Conservation (phyloP, 495 filamentous ascomycete species). For the Neurospora africana region DNA sequence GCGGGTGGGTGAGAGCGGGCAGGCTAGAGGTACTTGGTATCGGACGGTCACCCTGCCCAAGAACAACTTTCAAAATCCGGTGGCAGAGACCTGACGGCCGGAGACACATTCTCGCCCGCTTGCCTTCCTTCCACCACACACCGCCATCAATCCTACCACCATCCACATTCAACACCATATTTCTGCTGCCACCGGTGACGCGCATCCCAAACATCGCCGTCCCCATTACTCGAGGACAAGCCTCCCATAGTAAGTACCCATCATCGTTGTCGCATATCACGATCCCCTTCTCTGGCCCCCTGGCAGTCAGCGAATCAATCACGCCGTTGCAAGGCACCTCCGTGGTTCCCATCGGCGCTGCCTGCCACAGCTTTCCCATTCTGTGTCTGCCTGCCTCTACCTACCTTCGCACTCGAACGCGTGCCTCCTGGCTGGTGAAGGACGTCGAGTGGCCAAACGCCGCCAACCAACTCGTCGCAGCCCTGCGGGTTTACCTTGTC, state of each 20-base stretch:
- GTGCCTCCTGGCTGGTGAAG: not conserved
- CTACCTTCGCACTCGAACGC: not conserved
- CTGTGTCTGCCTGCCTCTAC: not conserved
- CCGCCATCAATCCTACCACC: conserved; percentile 24
- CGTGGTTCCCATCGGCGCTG: not conserved
- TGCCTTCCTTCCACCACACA: conserved; percentile 14
- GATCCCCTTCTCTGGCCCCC: not conserved
- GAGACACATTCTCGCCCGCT: conserved; percentile 13
- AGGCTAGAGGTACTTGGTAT: not conserved
- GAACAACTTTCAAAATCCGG: conserved; percentile 31
- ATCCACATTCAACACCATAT: conserved; percentile 14
- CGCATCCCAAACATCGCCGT: conserved; percentile 16
- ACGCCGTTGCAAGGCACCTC: not conserved
- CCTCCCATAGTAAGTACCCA: conserved; percentile 20
- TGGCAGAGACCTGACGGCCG: conserved; percentile 14
- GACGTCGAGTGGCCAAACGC: not conserved
- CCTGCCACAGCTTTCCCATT: not conserved
- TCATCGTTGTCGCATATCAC: not conserved
- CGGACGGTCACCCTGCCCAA: conserved; percentile 13
- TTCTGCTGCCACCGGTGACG: conserved; percentile 2
- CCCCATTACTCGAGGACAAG: conserved; percentile 13
- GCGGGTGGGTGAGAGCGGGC: not conserved
- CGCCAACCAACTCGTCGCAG: not conserved
- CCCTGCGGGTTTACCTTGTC: not conserved
- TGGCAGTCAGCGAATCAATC: not conserved